phyloP scores from a whole-genome alignment of 139 green algal species.

The Penium margaritaceum region DNA sequence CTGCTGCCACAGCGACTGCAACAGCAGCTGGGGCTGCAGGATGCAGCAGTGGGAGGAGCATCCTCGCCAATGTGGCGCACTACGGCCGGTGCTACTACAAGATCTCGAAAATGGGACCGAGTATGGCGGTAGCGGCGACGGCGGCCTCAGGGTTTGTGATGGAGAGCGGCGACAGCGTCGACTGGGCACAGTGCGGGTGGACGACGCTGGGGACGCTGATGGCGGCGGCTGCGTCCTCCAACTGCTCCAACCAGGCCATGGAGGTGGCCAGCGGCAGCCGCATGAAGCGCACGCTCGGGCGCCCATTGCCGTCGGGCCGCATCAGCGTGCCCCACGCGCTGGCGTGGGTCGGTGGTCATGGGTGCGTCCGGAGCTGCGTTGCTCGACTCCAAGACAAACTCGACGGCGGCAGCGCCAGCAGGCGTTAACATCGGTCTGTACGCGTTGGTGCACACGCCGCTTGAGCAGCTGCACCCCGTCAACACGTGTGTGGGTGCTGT shows the following conservation, averaged over 20 bases:
- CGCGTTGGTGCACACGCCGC: conserved; percentile 85
- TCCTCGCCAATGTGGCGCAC: too few relatives aligned
- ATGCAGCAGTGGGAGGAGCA: too few relatives aligned
- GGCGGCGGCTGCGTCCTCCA: conserved; percentile 79
- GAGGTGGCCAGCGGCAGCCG: conserved; percentile 17
- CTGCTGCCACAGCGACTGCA: too few relatives aligned
- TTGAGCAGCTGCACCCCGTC: conserved; percentile 76
- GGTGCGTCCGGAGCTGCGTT: conserved; percentile 64
- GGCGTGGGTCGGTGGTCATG: conserved; percentile 66
- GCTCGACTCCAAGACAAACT: too few relatives aligned
- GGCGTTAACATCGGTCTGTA: conserved; percentile 95
- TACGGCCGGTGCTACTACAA: conserved; percentile 46
- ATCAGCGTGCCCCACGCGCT: conserved; percentile 63
- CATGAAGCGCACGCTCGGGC: conserved; percentile 69
- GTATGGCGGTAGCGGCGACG: conserved; percentile 77
- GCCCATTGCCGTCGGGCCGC: conserved; percentile 81
- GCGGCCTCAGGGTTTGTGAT: conserved; percentile 72
- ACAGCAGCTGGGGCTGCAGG: too few relatives aligned
- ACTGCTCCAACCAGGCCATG: conserved; percentile 84
- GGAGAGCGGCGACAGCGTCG: conserved; percentile 62
- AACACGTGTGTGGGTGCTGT: conserved; percentile 95
- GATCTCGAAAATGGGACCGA: conserved; percentile 35
- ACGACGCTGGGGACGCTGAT: conserved; percentile 80
- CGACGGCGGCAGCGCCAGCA: too few relatives aligned
- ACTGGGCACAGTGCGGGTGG: conserved; percentile 67